Base-by-base conservation (phyloP, 2,329 filamentous ascomycete genomes). In the Sporothrix schenckii region DNA sequence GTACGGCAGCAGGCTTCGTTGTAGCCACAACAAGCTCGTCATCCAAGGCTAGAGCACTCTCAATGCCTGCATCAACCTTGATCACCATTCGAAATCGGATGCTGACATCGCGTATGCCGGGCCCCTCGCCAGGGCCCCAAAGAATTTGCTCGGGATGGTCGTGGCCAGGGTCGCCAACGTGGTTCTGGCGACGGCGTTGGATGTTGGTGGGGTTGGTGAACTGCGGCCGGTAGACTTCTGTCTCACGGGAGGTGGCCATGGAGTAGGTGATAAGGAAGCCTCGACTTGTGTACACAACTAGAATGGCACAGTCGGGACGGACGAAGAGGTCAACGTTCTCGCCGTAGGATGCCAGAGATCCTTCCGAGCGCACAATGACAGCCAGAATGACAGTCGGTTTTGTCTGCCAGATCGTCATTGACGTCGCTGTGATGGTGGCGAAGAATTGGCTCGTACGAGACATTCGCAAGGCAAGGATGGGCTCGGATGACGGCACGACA, bases 41-140 rank as follows among this genome's bases (percentile, higher is more conserved):
- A 74, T 98, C 95, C 27, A 98, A 85, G 2, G 95, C 94, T 69
- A 98, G 82, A 13, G 92, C 93, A 76, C 90, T 92, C 75, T 90
- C 89, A 75, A 99, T 97, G 2, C 95, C 95, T 2, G 95, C 95
- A 80, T 99, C 95, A 21, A 99, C 93, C 78, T 97, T 96, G 77
- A 99, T 98, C 16, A 97, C 94, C 92, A 97, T 97, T 70, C 94
- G 88, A 80, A 99, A 99, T 13, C 93, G 91, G 65, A 99, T 86
- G 76, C 91, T 97, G 70, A 97, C 88, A 80, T 99, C 95, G 68
- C 89, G 88, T 66, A 97, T 89, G 3, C 92, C 92, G 65, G 86
- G 86, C 11, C 92, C 92, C 79, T 97, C 95, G 47, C 94, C 94
- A 1, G 91, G 88, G 0, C 92, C 92, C 80, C 91, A 88, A 14